Evolutionary conservation across 768 basidiomycete genomes (phyloP), one percentile per base, ranked within the genome.

Genomic region (Sporobolomyces pararoseus): DNA sequence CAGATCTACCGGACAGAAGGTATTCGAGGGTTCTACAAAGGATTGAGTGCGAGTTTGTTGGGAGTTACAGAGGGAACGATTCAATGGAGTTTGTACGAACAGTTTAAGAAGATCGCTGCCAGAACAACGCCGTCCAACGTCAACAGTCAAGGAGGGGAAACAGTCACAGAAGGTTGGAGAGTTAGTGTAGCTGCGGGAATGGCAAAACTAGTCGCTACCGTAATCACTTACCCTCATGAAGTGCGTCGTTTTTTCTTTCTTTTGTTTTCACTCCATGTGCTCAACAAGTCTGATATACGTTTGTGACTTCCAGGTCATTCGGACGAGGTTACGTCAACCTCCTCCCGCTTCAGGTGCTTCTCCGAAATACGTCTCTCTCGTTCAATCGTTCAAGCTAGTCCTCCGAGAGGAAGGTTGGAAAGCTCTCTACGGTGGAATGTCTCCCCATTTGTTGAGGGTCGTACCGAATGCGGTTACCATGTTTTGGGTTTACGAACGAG

Each of bases 141-240:
- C 23, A 60, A 19, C 10, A 27, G 27, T 9, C 10, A 17, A 10
- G 25, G 29, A 0, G 29, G 21, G 4, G 49, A 34, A 47, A 13
- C n/a, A 9, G 84, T 85, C 5, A 75, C 82, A 4, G 79, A 76
- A 32, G 95, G 90, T 88, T 69, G 83, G 2, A 88, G 89, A 3
- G 89, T 93, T 86, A 81, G 96, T 4, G 89, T 86, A 0, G 93
- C 92, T 59, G 91, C 93, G 0, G 96, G 94, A 9, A 86, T 88
- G 19, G 92, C 96, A 9, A 99, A 99, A 80, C 88, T 89, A 75
- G 86, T 97, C 19, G 96, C 96, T 0, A 92, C 88, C 75, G 80
- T 97, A 44, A 90, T 98, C 75, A 98, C 96, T 1, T 99, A 99
- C 82, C 96, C 96, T 51, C 96, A 99, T 75, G 95, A 99, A 84